Base-by-base conservation (phyloP, 129 eudicot genomes). In the Pulicaria dysenterica region DNA sequence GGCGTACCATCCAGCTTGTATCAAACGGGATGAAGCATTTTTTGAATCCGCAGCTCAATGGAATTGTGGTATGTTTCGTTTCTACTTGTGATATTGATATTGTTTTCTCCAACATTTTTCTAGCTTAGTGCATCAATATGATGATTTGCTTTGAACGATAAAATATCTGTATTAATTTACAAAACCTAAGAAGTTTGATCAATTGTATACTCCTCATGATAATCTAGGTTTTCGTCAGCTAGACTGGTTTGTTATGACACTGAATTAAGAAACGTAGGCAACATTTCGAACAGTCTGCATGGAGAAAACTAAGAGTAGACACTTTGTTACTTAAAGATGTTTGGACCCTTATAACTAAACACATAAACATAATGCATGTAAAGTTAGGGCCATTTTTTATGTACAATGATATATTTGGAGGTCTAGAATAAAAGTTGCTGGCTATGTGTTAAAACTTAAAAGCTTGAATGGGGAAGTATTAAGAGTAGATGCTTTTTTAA, bases 1-100 rank as follows among this genome's bases (percentile, higher is more conserved):
- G 91, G 97, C 97, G 0, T 92, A 92, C 43, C 97, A 92, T 79
- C 94, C 97, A 0, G 78, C 91, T 43, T 92, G 97, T 76, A 86
- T 92, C 16, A 89, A 83, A 77, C 80, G 97, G 40, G 97, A 92
- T 48, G 96, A 86, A 63, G 88, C 87, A 5, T 91, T 88, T 82
- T 91, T 91, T 19, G 81, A 80, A 65, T 84, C 96, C 6, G 86
- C 83, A 36, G 91, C 90, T 31, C 82, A 74, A 63, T 92, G 97
- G 97, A 79, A 80, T 65, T 92, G 96, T 56, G 97, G 97, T 92
- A 89, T 50, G 93, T 75, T 39, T 67, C 60, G 93, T 75, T 39
- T 67, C 60, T 42, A 9, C 43, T 24, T 72, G 24, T 72, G 37
- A 14, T 72, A 9, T 8, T 10, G 19, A 57, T 13, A 14, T n/a